phyloP scores from a whole-genome alignment of 176 grass and related monocot species.

The Juncus effusus region DNA sequence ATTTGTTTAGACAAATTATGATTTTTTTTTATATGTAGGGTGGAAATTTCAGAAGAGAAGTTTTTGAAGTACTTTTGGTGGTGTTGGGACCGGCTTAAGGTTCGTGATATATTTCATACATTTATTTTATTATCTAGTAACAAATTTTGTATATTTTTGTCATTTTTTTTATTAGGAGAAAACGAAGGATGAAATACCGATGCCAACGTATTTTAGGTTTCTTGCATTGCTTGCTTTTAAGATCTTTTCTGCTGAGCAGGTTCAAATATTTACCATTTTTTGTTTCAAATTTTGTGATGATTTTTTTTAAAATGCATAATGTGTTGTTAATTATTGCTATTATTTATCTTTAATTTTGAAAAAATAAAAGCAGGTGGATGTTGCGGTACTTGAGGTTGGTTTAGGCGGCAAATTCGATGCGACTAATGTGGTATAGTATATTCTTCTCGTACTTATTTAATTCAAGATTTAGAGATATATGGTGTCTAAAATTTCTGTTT shows the following conservation, averaged over 20 bases:
- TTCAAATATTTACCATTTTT: conserved; percentile 21
- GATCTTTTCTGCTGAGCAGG: conserved; percentile 93
- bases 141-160: conserved; percentile 24
- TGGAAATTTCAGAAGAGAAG: conserved; percentile 82
- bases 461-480: too few species aligned
- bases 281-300: not conserved
- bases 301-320: conserved; percentile 22
- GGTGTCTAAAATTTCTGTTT: too few species aligned
- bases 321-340: not conserved
- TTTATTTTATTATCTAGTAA: conserved; percentile 19
- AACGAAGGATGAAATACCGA: conserved; percentile 81
- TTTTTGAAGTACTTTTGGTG: conserved; percentile 88
- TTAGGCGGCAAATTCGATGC: conserved; percentile 93
- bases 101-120: conserved; percentile 17
- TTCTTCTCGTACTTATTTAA: too few species aligned
- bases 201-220: conserved; percentile 95
- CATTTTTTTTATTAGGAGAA: conserved; percentile 62
- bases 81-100: conserved; percentile 83
- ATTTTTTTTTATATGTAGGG: conserved; percentile 34
- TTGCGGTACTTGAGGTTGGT: conserved; percentile 96
- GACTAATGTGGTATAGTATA: conserved; percentile 71
- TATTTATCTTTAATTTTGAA: conserved; percentile 8
- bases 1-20: not conserved
- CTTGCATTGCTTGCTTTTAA: conserved; percentile 83
- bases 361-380: conserved; percentile 65